Evolutionary conservation across 1,139 yeast genomes (phyloP).

Genomic region (Diutina neorugosa): DNA sequence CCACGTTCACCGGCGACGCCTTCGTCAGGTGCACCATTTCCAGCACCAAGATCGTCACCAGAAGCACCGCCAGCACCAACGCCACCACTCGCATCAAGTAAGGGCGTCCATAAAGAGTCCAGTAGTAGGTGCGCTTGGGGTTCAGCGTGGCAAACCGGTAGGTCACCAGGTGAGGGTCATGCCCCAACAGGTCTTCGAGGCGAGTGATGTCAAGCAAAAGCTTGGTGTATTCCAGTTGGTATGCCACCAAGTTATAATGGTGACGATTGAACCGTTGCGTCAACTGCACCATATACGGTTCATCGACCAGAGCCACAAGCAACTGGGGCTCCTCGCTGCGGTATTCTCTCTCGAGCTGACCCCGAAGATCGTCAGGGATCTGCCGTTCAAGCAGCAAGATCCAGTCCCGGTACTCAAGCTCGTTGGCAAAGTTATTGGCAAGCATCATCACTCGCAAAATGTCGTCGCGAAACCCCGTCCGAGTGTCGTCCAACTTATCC

Average conservation of each 20-base stretch:
- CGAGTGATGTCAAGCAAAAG: constrained; percentile 20
- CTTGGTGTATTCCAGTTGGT: constrained; percentile 29
- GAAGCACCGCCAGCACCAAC: constrained; percentile 18
- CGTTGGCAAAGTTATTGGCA: constrained; percentile 22
- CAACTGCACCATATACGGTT: constrained; percentile 21
- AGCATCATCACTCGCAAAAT: constrained; percentile 49
- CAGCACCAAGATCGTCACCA: constrained; percentile 52
- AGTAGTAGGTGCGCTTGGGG: background rate
- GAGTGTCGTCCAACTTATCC: constrained; percentile 56
- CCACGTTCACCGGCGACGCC: constrained; percentile 46
- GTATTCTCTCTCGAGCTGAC: constrained; percentile 23
- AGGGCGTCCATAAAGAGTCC: background rate
- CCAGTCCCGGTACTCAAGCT: constrained; percentile 29
- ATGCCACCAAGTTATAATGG: constrained; percentile 27
- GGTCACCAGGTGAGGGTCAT: background rate
- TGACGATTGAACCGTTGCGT: constrained; percentile 27
- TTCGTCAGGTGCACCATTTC: constrained; percentile 65
- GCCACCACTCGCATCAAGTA: background rate
- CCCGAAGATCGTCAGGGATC: constrained; percentile 26
- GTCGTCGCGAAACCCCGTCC: constrained; percentile 50
- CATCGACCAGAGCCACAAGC: constrained; percentile 22
- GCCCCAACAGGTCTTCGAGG: constrained; percentile 28
- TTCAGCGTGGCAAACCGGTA: background rate
- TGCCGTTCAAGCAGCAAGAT: constrained; percentile 19
- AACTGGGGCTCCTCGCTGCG: constrained; percentile 11